Evolutionary conservation across 2,329 filamentous ascomycete species (phyloP).

Genomic region (Sphaerulina musiva): DNA sequence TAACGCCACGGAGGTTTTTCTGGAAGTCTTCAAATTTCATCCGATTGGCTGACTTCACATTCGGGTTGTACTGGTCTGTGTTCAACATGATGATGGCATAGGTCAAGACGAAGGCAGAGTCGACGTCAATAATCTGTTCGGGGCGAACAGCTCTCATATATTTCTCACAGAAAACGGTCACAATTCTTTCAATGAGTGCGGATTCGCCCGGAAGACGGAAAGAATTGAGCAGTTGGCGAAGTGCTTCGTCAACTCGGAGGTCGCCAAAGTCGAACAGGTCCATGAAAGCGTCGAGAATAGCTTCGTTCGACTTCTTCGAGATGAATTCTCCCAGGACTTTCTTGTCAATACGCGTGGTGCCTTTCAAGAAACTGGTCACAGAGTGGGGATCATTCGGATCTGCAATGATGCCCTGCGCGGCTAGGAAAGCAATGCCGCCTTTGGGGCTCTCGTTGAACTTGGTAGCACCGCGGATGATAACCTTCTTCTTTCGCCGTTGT

Average conservation of each 20-base stretch:
- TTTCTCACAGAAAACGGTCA: conserved; percentile 78
- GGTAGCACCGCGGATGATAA: conserved; percentile 77
- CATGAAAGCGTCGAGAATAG: conserved; percentile 77
- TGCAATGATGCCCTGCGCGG: conserved; percentile 77
- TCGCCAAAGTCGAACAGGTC: conserved; percentile 79
- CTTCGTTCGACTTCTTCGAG: conserved; percentile 82
- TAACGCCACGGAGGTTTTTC: conserved; percentile 83
- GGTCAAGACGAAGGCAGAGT: conserved; percentile 81
- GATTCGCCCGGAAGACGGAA: conserved; percentile 94
- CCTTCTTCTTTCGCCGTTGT: conserved; percentile 72
- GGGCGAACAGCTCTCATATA: conserved; percentile 67
- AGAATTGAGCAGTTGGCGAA: conserved; percentile 77
- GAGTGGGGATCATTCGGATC: conserved; percentile 66
- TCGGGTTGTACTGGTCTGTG: conserved; percentile 93
- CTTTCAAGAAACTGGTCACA: conserved; percentile 80
- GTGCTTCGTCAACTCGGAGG: conserved; percentile 82
- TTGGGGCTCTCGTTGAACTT: conserved; percentile 97
- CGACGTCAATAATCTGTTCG: conserved; percentile 72
- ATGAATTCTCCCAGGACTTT: conserved; percentile 85
- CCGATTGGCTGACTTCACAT: conserved; percentile 67
- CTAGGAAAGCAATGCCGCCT: conserved; percentile 76
- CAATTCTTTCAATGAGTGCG: conserved; percentile 83
- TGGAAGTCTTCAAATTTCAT: conserved; percentile 82
- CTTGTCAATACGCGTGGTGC: conserved; percentile 83
- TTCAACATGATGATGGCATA: conserved; percentile 98